Evolutionary conservation across 257 asterid species (phyloP), one percentile per base, ranked within the genome.

Genomic region (Solanum peruvianum): DNA sequence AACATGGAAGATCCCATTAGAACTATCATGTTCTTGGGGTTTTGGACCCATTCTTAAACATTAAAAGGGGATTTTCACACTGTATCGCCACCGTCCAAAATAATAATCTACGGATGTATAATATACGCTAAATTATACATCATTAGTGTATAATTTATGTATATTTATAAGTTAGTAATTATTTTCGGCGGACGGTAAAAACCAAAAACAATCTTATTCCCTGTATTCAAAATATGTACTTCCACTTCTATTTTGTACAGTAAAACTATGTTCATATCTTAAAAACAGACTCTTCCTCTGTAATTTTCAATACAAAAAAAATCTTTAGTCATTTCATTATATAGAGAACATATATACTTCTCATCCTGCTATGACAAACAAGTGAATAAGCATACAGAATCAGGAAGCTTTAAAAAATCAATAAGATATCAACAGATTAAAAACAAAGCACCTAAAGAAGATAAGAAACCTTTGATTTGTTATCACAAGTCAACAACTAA

Each of bases 1-100:
- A 91, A 90, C n/a, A 42, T 75, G 1, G 95, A 94, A 90, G 94
- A 94, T 87, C 94, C 98, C 85, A 90, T 92, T 58, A 92, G 94
- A 85, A 92, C 91, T 72, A 91, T 94, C 41, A 92, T 94, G 89
- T 94, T 94, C 90, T 91, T 93, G 91, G 90, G 92, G 15, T 89
- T 91, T 72, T 93, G 92, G 95, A 93, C 82, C 90, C 96, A 94
- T 70, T 89, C 92, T 73, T 93, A 89, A 90, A 67, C 15, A 14
- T 1, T 16, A 56, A 56, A 56, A 20, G n/a, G 7, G 58, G 58
- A 14, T 60, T 62, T n/a, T 64, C 27, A n/a, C 33, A 11, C 16
- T 64, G 16, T 64, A 64, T n/a, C 11, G 33, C 71, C 9, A 0
- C 16, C 8, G 0, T 12, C 4, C 71, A 64, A 64, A 64, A n/a